phyloP scores from a whole-genome alignment of 192 early-diverging fungal genomes.

The Entrophospora sp. region DNA sequence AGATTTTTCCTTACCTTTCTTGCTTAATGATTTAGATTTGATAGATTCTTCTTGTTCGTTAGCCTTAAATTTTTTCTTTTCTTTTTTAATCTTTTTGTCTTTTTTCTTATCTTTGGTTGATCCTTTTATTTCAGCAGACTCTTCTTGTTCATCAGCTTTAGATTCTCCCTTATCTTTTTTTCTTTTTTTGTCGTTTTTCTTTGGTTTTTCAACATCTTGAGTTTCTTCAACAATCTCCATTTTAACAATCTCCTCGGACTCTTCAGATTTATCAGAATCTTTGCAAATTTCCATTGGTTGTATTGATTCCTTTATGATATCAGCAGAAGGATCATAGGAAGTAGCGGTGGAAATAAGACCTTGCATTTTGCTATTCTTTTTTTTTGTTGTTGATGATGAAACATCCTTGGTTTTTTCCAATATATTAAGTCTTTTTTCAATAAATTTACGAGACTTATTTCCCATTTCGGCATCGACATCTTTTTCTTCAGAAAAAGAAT shows the following conservation, averaged over 20 bases:
- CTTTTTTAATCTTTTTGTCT: too few relatives aligned
- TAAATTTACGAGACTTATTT: background rate
- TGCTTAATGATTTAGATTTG: too few relatives aligned
- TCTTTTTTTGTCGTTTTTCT: too few relatives aligned
- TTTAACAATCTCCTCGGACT: background rate
- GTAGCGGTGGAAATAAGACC: background rate
- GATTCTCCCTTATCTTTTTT: too few relatives aligned
- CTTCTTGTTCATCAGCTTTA: too few relatives aligned
- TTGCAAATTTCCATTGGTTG: background rate
- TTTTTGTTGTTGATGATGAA: background rate
- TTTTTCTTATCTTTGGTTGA: too few relatives aligned
- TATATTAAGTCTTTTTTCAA: constrained; percentile 1
- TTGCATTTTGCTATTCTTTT: background rate
- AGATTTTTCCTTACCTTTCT: too few relatives aligned
- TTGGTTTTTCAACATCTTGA: too few relatives aligned
- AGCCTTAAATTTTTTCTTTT: too few relatives aligned
- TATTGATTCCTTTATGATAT: background rate
- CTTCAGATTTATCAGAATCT: background rate
- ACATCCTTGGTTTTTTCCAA: background rate
- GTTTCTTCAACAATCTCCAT: too few relatives aligned
- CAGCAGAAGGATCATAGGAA: background rate
- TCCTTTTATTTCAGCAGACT: too few relatives aligned
- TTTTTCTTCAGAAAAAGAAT: constrained; percentile 76
- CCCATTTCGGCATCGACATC: constrained; percentile 14
- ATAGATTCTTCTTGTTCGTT: too few relatives aligned